phyloP scores from a whole-genome alignment of 1,284 basidiomycete genomes.

The Xanthoconium separans region DNA sequence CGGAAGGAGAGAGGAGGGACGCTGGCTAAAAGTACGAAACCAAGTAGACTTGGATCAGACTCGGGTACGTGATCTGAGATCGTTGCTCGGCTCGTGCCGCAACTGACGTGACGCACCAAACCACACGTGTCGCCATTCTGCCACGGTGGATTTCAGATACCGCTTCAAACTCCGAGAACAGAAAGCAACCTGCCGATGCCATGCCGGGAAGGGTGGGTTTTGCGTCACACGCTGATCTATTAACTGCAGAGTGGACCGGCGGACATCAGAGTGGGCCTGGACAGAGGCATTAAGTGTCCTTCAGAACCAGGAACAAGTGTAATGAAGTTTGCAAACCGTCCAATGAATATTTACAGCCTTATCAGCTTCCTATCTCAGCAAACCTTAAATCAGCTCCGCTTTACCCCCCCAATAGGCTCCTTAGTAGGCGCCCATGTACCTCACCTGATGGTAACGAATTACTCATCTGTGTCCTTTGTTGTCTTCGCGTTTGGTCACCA shows the following conservation, averaged over 20 bases:
- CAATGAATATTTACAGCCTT: conserved; percentile 2
- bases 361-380: conserved; percentile 27
- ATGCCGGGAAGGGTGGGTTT: conserved; percentile 1
- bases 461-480: conserved; percentile 16
- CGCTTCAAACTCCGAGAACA: conserved; percentile 16
- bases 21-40: conserved; percentile 26
- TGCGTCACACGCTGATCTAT: too few relatives aligned
- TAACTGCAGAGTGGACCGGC: background rate
- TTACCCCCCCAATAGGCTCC: conserved; percentile 17
- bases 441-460: conserved; percentile 26
- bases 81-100: conserved; percentile 25
- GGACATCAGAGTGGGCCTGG: background rate
- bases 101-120: conserved; percentile 20
- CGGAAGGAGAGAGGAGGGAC: background rate
- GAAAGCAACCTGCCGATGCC: conserved; percentile 11
- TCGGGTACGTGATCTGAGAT: conserved; percentile 32
- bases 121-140: conserved; percentile 27
- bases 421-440: conserved; percentile 18
- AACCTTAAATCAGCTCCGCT: conserved; percentile 27
- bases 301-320: conserved; percentile 2
- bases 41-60: conserved; percentile 16
- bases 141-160: conserved; percentile 1
- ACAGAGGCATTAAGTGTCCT: too few relatives aligned
- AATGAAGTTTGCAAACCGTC: background rate
- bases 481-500: conserved; percentile 5